Base-by-base conservation (phyloP, 2,329 filamentous ascomycete species). In the Boeremia exigua region DNA sequence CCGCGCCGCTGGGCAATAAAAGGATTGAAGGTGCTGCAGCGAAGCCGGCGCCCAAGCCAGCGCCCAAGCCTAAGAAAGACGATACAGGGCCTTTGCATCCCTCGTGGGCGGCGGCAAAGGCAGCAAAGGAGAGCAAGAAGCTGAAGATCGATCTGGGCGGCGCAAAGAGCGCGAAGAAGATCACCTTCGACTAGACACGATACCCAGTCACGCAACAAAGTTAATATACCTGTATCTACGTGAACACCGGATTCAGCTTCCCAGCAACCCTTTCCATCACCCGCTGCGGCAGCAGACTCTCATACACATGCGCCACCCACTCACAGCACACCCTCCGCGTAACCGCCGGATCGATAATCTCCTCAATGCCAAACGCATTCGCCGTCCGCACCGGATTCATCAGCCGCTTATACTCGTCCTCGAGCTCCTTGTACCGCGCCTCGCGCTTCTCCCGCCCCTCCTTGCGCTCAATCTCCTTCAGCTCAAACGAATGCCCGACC, bases 331-430 rank as follows among this genome's bases (percentile, higher is more conserved):
- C 71, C n/a, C 71, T 69, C 46, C 86, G 77, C 3, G 86, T 88
- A 54, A 81, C 77, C 29, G 82, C 83, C 4, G 85, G 86, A 72
- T 88, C 86, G 36, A 88, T 83, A 40, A 88, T 87, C 69, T 88
- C 86, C 70, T 88, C 85, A 0, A 88, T 78, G 0, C 83, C 83
- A 70, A 88, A 88, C 10, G 81, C 80, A 72, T 87, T 87, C 11
- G 86, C 86, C 4, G 85, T 87, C 14, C 86, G 75, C 1, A 88
- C 83, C 0, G 86, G 86, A 60, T 87, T 88, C 83, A 88, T 87
- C 59, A 88, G 65, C 19, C 85, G 76, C 32, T 78, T 73, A 67
- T 88, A 88, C 68, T 86, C 84, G 23, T 83, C 79, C 39, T 87
- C 82, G 29, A 88, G 61, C 63, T 86, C 82, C 36, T 78, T 76